These are phyloP conservation scores for Nakaseomyces nivariensis DNA, from an alignment of 1,139 yeast genomes.

Conservation along the genomic window DNA sequence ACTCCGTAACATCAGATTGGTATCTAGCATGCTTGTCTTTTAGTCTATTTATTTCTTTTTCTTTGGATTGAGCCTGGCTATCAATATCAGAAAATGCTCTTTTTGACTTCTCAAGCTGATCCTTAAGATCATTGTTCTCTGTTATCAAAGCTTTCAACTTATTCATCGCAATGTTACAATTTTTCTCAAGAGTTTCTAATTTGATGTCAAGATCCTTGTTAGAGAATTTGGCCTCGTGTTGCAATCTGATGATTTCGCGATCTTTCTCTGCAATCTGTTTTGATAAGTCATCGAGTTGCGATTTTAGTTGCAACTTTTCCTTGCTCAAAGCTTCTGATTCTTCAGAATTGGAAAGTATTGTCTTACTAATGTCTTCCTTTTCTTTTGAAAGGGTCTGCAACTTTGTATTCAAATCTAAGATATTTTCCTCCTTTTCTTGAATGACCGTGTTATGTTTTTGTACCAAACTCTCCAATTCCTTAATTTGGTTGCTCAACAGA, in stretches of 20 bases:
- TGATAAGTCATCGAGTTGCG: slow-evolving; percentile 9
- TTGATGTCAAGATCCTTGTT: slow-evolving; percentile 31
- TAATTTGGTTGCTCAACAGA: slow-evolving; percentile 24
- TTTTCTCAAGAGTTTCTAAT: slow-evolving; percentile 25
- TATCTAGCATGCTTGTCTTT: slow-evolving; percentile 24
- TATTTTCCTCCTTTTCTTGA: neutral
- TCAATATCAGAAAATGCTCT: slow-evolving; percentile 28
- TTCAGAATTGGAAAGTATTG: neutral
- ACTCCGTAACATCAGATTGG: slow-evolving; percentile 17
- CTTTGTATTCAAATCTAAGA: neutral
- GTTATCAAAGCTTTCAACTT: slow-evolving; percentile 35
- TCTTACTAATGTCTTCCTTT: neutral
- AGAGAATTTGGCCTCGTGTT: slow-evolving; percentile 26
- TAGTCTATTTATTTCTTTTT: slow-evolving; percentile 29
- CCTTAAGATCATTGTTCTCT: slow-evolving; percentile 29
- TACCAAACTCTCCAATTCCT: slow-evolving; percentile 16
- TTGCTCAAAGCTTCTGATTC: neutral
- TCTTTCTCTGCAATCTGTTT: slow-evolving; percentile 5
- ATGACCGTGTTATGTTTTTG: slow-evolving; percentile 11
- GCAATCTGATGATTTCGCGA: slow-evolving; percentile 26
- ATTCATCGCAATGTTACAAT: slow-evolving; percentile 29
- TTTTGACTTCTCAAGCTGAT: slow-evolving; percentile 12
- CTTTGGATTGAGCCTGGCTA: slow-evolving; percentile 29
- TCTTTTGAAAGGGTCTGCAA: neutral
- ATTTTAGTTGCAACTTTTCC: slow-evolving; percentile 3